Evolutionary conservation across 2,329 filamentous ascomycete species (phyloP), one percentile per base, ranked within the genome.

Genomic region (Sporothrix euskadiensis): DNA sequence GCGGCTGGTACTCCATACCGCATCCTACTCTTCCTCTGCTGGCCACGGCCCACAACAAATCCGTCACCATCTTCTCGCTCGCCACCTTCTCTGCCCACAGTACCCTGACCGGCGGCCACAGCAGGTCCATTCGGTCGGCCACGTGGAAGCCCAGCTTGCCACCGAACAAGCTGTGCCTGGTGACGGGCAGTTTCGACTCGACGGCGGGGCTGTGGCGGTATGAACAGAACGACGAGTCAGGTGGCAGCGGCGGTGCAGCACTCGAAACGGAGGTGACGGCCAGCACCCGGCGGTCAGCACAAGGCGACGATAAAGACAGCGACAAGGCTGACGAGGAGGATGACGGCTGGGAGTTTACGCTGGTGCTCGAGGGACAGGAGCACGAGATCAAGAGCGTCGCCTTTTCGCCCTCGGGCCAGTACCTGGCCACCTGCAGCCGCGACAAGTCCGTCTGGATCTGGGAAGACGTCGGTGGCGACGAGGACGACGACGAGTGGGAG

Each of bases 361-460:
- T 98, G 8, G 92, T 98, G 0, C 87, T 99, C 0, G 96, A 98
- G 79, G 96, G 96, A 0, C 96, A 98, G 81, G 96, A 98, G 79
- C 94, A 92, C 32, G 96, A 99, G 83, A 92, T 99, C 85, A 92
- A 98, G 85, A 85, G 88, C 41, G 89, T 95, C 75, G 86, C 88
- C 1, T 97, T 94, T 83, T 90, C 88, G 22, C 90, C 92, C 0
- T 89, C 88, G 0, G 92, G 92, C 0, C 89, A 91, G 75, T 90
- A 94, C 78, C 87, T 99, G 4, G 96, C 96, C 6, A 98, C 94
- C 0, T 98, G 94, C 82, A 92, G 90, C 71, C 88, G 96, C 68
- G 96, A 99, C 81, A 98, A 98, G 84, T 92, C 89, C 19, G 93
- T 98, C 22, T 99, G 96, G 96, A 93, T 99, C 78, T 99, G 96